Percentiles rank a stretch among this genome's conserved stretches.
Conservation (phyloP, 768 basidiomycete genomes). For the Pholiota microspora region DNA sequence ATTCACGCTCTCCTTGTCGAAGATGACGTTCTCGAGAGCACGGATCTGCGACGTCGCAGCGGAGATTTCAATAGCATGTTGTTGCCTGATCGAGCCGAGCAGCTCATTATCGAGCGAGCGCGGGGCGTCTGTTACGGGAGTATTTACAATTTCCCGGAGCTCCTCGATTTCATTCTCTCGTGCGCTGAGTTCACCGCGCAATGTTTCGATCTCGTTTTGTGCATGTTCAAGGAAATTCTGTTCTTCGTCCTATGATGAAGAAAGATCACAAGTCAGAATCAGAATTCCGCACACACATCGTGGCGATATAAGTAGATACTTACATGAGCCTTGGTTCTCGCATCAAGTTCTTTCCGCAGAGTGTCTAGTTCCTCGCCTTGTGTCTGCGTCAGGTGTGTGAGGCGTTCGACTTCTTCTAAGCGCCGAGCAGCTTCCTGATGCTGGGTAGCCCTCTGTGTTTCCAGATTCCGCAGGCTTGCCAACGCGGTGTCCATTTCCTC, state of each 20-base stretch:
- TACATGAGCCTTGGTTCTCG: constrained; percentile 38
- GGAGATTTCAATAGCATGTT: constrained; percentile 80
- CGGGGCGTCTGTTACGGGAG: constrained; percentile 36
- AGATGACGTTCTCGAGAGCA: constrained; percentile 67
- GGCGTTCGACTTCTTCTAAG: constrained; percentile 56
- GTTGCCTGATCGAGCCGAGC: constrained; percentile 65
- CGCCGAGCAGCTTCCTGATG: constrained; percentile 55
- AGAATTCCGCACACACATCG: neutral
- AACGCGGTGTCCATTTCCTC: constrained; percentile 56
- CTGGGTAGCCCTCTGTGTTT: constrained; percentile 60
- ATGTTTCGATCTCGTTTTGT: constrained; percentile 68
- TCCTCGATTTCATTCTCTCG: constrained; percentile 69
- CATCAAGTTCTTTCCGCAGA: constrained; percentile 52
- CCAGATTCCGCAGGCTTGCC: constrained; percentile 54
- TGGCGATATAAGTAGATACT: constrained; percentile 10
- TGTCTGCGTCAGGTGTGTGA: constrained; percentile 39
- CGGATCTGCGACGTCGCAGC: constrained; percentile 78
- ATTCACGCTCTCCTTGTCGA: constrained; percentile 67
- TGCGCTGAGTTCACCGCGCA: constrained; percentile 56
- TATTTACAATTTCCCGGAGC: constrained; percentile 45
- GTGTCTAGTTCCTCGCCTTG: constrained; percentile 54
- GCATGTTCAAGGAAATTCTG: constrained; percentile 60
- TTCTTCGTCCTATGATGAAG: constrained; percentile 50
- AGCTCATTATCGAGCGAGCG: constrained; percentile 74
- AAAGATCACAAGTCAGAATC: constrained; percentile 1